A percentile compares a stretch with the other conserved stretches of the same genome.
phyloP scores from a whole-genome alignment of 208 protist species.

The Acanthamoeba quina region DNA sequence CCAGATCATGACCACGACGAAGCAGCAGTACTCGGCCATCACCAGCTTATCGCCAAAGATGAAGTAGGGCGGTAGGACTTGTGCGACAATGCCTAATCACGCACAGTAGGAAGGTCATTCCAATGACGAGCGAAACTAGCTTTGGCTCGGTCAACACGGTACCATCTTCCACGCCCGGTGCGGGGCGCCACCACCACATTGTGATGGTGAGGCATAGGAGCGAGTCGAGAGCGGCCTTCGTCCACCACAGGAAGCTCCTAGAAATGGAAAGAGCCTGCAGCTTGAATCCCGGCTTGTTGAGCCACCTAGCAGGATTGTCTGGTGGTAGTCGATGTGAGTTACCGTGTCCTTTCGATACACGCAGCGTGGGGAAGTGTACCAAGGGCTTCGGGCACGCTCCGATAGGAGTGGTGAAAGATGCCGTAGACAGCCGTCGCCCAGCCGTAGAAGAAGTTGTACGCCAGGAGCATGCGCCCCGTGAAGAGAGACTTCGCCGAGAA shows the following conservation, averaged over 20 bases:
- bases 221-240: conserved; percentile 13
- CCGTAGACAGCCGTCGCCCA: conserved; percentile 73
- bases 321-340: not conserved
- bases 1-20: conserved; percentile 75
- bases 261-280: conserved; percentile 54
- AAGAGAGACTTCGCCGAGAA: conserved; percentile 62
- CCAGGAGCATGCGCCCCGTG: conserved; percentile 66
- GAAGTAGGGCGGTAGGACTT: conserved; percentile 26
- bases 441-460: conserved; percentile 76
- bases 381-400: conserved; percentile 22
- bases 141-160: not conserved
- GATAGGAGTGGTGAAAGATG: conserved; percentile 71
- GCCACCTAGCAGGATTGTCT: conserved; percentile 46
- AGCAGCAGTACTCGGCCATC: conserved; percentile 67
- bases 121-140: not conserved
- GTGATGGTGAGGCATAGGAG: conserved; percentile 68
- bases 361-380: not conserved
- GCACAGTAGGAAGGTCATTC: not conserved
- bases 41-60: conserved; percentile 65
- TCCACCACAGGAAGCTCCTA: conserved; percentile 47
- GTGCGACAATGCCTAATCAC: not conserved
- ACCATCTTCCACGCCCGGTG: not conserved
- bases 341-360: not conserved
- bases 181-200: conserved; percentile 57
- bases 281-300: conserved; percentile 71